These are phyloP conservation scores for Casuarina equisetifolia DNA, from an alignment of 306 rosid genomes.

Conservation along the genomic window DNA sequence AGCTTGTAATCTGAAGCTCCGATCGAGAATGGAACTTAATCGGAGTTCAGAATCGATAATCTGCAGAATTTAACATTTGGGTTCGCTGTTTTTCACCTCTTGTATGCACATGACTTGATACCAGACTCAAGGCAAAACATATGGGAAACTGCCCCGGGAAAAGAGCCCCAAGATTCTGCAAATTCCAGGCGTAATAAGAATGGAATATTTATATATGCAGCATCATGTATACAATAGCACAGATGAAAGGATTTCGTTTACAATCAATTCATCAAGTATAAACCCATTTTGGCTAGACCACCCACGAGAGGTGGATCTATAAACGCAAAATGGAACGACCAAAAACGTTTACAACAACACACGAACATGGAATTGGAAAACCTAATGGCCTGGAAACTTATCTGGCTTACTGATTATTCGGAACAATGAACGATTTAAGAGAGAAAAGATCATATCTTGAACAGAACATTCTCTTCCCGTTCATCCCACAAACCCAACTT, in stretches of 20 bases:
- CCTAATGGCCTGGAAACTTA: neutral
- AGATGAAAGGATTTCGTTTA: neutral
- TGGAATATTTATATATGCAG: neutral
- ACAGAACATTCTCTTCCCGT: constrained; percentile 14
- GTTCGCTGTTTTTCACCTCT: neutral
- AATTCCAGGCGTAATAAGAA: neutral
- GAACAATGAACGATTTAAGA: neutral
- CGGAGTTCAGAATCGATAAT: neutral
- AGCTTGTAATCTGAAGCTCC: too few species aligned
- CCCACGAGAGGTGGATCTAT: neutral
- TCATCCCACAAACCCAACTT: constrained; percentile 15
- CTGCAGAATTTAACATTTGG: neutral
- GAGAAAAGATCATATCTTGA: constrained; percentile 21
- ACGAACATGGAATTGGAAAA: neutral
- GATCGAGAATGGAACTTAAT: neutral
- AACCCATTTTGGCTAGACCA: neutral
- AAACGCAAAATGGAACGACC: neutral
- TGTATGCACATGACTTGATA: too few species aligned
- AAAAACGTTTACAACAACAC: neutral
- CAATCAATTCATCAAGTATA: neutral
- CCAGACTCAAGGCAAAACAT: neutral
- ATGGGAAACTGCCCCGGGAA: too few species aligned
- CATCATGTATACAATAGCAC: neutral
- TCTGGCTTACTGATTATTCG: neutral
- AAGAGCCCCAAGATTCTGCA: neutral